Evolutionary conservation across 2,329 filamentous ascomycete species (phyloP).

Genomic region (Neospermospora avenae): DNA sequence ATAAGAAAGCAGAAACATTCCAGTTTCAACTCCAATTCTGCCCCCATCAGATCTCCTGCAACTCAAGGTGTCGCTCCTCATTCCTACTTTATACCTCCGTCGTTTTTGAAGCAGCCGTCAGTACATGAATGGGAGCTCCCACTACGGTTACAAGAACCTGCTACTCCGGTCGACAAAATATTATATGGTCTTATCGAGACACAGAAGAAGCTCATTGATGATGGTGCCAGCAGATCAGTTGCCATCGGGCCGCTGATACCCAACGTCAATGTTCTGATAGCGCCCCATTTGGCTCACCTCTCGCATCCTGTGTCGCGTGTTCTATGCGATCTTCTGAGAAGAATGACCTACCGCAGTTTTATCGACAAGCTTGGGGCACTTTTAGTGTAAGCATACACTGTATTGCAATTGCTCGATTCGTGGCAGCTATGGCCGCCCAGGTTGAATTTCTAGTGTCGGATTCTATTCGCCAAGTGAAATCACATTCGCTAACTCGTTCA

Average conservation of each 20-base stretch:
- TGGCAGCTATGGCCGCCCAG: not conserved
- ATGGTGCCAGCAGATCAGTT: not conserved
- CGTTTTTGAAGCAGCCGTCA: not conserved
- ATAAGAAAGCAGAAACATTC: not conserved
- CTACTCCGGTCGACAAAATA: not conserved
- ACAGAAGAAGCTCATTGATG: not conserved
- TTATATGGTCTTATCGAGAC: not conserved
- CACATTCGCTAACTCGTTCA: not conserved
- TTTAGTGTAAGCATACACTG: not conserved
- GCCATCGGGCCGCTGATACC: not conserved
- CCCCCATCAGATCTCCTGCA: not conserved
- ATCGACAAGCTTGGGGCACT: not conserved
- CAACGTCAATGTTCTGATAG: not conserved
- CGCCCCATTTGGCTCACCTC: not conserved
- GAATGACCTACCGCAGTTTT: not conserved
- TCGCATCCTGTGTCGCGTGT: not conserved
- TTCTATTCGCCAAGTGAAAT: not conserved
- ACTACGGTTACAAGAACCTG: not conserved
- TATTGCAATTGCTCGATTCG: not conserved
- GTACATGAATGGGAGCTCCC: constrained; percentile 1
- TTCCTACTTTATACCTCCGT: not conserved
- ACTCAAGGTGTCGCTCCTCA: not conserved
- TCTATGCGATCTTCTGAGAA: not conserved
- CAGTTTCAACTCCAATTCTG: not conserved
- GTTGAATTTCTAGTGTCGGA: not conserved